Evolutionary conservation across 116 monocot genomes (phyloP).

Genomic region (Posidonia oceanica): DNA sequence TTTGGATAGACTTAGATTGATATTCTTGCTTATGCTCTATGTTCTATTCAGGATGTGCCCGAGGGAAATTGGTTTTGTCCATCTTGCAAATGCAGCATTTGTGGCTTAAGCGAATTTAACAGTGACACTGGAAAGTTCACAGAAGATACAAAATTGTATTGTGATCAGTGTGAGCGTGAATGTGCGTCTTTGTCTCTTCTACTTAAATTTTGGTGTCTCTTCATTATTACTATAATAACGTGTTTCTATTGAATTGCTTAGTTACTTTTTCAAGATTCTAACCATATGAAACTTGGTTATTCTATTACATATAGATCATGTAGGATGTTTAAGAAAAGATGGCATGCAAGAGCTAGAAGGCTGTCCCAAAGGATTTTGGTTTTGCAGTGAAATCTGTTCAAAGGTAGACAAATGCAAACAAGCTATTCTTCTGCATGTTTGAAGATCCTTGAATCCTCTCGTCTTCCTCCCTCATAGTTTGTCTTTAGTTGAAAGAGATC

Average conservation of each 20-base stretch:
- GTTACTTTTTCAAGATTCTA: not conserved
- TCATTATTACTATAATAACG: not conserved
- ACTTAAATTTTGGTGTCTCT: not conserved
- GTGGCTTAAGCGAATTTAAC: slow-evolving; percentile 38
- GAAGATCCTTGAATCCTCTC: too few relatives aligned
- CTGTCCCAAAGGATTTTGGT: slow-evolving; percentile 49
- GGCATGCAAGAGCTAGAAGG: slow-evolving; percentile 9
- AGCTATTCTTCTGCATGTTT: not conserved
- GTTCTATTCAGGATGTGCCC: slow-evolving; percentile 28
- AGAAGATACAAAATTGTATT: slow-evolving; percentile 35
- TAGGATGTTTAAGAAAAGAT: slow-evolving; percentile 38
- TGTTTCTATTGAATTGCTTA: not conserved
- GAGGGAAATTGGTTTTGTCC: slow-evolving; percentile 62
- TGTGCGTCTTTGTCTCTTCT: slow-evolving; percentile 22
- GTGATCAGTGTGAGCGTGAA: slow-evolving; percentile 64
- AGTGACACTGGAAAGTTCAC: slow-evolving; percentile 22
- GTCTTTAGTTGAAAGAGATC: too few relatives aligned
- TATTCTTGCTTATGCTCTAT: too few relatives aligned
- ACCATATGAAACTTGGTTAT: not conserved
- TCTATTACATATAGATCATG: slow-evolving; percentile 31
- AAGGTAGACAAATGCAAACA: slow-evolving; percentile 11
- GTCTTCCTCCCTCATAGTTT: too few relatives aligned
- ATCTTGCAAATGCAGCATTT: slow-evolving; percentile 44
- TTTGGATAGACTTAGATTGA: too few relatives aligned
- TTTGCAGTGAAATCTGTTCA: slow-evolving; percentile 52